These are phyloP conservation scores for Vicia sativa DNA, from an alignment of 306 rosid species.

Conservation along the genomic window DNA sequence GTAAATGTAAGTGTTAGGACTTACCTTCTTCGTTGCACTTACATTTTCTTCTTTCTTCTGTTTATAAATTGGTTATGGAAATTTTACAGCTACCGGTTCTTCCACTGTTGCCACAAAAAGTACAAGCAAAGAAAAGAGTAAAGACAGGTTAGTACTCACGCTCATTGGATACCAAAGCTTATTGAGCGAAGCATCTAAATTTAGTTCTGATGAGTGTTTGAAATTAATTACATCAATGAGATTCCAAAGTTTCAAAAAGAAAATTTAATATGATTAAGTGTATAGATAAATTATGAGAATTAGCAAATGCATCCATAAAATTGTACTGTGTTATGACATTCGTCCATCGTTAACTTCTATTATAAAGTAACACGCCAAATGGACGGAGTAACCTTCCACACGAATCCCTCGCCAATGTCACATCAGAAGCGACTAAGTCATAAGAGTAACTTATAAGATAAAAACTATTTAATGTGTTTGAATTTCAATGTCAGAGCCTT, in stretches of 20 bases:
- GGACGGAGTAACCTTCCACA: too few species aligned
- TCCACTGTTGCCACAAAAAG: slow-evolving; percentile 48
- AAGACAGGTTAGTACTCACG: slow-evolving; percentile 55
- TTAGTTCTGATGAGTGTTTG: slow-evolving; percentile 3
- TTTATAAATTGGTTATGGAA: slow-evolving; percentile 4
- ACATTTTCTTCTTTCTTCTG: not conserved
- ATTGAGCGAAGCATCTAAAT: not conserved
- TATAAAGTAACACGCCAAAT: too few species aligned
- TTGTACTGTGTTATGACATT: too few species aligned
- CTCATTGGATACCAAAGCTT: not conserved
- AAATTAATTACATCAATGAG: slow-evolving; percentile 7
- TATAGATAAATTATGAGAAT: not conserved
- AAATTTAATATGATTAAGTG: slow-evolving; percentile 9
- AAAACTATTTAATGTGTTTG: too few species aligned
- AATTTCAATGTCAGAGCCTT: too few species aligned
- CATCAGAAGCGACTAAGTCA: too few species aligned
- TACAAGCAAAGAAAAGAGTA: slow-evolving; percentile 58
- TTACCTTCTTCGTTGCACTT: slow-evolving; percentile 1
- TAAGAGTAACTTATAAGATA: too few species aligned
- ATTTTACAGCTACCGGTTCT: slow-evolving; percentile 65
- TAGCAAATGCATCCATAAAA: not conserved
- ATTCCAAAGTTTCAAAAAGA: slow-evolving; percentile 19
- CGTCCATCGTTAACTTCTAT: too few species aligned
- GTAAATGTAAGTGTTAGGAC: slow-evolving; percentile 59
- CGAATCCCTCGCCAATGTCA: too few species aligned